Base-by-base conservation (phyloP, 2,329 filamentous ascomycete species). In the Zymoseptoria pseudotritici region DNA sequence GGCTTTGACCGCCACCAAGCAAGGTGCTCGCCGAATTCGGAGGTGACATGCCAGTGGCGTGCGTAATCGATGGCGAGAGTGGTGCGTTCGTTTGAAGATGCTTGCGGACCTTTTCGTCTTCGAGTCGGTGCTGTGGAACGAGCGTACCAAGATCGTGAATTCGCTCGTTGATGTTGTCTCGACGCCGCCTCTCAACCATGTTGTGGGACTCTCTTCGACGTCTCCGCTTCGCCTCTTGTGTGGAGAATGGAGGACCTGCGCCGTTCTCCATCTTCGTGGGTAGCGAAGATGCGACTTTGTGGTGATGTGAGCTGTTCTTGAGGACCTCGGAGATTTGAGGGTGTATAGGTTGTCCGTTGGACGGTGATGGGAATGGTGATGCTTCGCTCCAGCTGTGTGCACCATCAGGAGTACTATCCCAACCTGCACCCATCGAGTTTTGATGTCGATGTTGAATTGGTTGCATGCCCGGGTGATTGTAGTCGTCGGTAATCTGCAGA, bases 111-210 rank as follows among this genome's bases (percentile, higher is more conserved):
- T 96, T 97, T 76, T 99, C 94, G 71, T 97, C 94, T 70, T 99
- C 94, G 2, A 99, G 82, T 62, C 94, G 87, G 75, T 99, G 94
- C 62, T 87, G 83, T 22, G 94, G 94, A 2, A 99, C 93, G 19
- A 99, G 83, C 69, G 91, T 90, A 71, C 93, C 96, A 7, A 99
- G 83, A 71, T 99, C 94, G 71, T 97, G 93, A 64, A 99, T 99
- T 51, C 94, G 86, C 76, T 99, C 94, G 68, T 99, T 99, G 80
- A 99, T 99, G 73, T 97, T 97, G 78, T 97, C 94, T 63, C 94
- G 86, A 63, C 94, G 88, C 56, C 94, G 87, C 59, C 94, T 90
- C 78, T 99, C 94, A 10, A 99, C 94, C 49, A 96, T 82, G 72
- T 99, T 97, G 78, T 99, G 94, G 0, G 93, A 97, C 71, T 97